Evolutionary conservation across 768 basidiomycete species (phyloP).

Genomic region (Trametes elegans): DNA sequence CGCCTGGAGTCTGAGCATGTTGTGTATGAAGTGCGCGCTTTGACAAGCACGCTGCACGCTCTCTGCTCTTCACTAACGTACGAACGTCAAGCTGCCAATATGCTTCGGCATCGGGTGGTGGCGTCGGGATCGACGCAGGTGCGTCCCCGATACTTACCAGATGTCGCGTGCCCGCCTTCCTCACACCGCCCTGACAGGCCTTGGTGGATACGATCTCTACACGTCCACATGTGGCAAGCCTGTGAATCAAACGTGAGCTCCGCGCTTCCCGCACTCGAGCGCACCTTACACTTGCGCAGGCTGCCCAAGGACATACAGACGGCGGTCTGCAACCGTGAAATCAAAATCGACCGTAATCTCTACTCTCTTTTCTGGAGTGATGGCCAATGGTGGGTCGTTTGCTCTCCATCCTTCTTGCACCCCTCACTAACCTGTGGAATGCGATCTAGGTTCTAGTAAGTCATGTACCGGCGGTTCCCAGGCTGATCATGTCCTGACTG

Average conservation of each 20-base stretch:
- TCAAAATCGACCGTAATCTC: slow-evolving; percentile 13
- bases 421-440: background rate
- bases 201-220: slow-evolving; percentile 11
- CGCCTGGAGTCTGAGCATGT: slow-evolving; percentile 7
- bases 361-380: slow-evolving; percentile 11
- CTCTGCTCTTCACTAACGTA: background rate
- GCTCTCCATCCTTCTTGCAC: too few relatives aligned
- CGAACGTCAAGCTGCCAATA: slow-evolving; percentile 15
- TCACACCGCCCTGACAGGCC: background rate
- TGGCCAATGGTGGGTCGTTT: slow-evolving; percentile 7
- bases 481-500: background rate
- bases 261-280: background rate
- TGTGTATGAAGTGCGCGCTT: slow-evolving; percentile 17
- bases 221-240: background rate
- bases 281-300: background rate
- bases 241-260: slow-evolving; percentile 3
- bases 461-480: background rate
- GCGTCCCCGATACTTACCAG: background rate
- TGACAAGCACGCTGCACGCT: background rate
- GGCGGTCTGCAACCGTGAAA: slow-evolving; percentile 18
- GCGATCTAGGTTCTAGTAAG: slow-evolving; percentile 16
- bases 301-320: slow-evolving; percentile 14
- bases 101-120: background rate
- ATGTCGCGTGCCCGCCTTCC: background rate
- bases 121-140: slow-evolving; percentile 19